Percentiles rank a stretch among this genome's conserved stretches.
phyloP scores from a whole-genome alignment of 2,329 filamentous ascomycete species.

The Pestalotiopsis sp. region DNA sequence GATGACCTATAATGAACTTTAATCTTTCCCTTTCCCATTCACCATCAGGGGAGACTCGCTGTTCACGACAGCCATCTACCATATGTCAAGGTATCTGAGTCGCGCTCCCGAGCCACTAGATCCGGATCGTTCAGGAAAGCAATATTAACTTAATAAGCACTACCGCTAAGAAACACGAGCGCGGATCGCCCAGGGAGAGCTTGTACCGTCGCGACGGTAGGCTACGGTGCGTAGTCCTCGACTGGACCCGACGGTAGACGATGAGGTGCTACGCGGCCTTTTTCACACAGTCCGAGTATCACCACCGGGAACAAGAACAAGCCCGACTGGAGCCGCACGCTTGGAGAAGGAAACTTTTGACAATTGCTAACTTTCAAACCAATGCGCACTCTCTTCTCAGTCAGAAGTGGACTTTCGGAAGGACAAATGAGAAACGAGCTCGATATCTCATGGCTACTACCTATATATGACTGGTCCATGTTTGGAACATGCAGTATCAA shows the following conservation, averaged over 20 bases:
- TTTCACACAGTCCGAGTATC: too few species aligned
- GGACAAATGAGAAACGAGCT: not conserved
- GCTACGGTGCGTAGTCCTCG: not conserved
- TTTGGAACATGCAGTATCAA: not conserved
- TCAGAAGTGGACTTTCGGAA: not conserved
- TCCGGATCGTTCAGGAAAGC: not conserved
- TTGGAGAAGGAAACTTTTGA: not conserved
- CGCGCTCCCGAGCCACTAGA: not conserved
- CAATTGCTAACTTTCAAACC: not conserved
- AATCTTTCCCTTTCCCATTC: too few species aligned
- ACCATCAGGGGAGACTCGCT: not conserved
- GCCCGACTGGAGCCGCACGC: not conserved
- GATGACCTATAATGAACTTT: too few species aligned
- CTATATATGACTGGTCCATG: too few species aligned
- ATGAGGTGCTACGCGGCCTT: too few species aligned
- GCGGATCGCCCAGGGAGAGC: not conserved
- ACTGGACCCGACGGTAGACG: too few species aligned
- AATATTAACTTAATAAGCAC: not conserved
- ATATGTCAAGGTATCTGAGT: not conserved
- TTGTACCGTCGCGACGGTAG: not conserved
- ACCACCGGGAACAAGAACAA: not conserved
- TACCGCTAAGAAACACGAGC: not conserved
- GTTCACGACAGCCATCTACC: not conserved
- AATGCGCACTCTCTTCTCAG: not conserved
- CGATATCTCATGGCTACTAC: not conserved